These are phyloP conservation scores for Curvularia verruculosa DNA, from an alignment of 2,329 filamentous ascomycete genomes.

Conservation along the genomic window DNA sequence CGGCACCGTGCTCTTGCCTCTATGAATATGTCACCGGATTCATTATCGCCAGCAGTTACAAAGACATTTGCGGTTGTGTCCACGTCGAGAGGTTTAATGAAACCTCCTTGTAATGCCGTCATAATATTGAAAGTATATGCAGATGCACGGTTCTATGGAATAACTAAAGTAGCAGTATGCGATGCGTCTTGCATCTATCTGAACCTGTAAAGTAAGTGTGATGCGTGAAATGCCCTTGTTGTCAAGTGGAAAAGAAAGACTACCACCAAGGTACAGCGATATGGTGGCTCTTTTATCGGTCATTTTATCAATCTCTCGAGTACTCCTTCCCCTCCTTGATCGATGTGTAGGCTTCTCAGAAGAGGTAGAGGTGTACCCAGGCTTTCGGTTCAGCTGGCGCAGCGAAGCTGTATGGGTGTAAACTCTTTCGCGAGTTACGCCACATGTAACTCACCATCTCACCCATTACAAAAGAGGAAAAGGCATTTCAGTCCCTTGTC, in stretches of 20 bases:
- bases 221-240: not conserved
- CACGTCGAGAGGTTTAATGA: not conserved
- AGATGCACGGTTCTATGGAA: not conserved
- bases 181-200: slow-evolving; percentile 1
- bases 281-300: not conserved
- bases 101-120: not conserved
- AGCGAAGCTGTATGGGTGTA: not conserved
- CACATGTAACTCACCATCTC: not conserved
- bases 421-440: not conserved
- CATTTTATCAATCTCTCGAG: not conserved
- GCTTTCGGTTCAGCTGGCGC: not conserved
- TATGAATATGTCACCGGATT: not conserved
- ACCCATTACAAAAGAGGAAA: not conserved
- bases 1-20: not conserved
- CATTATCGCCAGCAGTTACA: not conserved
- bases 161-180: not conserved
- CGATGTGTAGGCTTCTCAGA: not conserved
- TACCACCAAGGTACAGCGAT: not conserved
- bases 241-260: not conserved
- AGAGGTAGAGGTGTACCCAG: not conserved
- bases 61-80: not conserved
- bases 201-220: not conserved
- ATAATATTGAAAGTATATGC: not conserved
- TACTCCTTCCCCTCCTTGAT: not conserved
- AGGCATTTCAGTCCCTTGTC: not conserved